Evolutionary conservation across 2,329 filamentous ascomycete species (phyloP).

Genomic region (Thielaviopsis populi): DNA sequence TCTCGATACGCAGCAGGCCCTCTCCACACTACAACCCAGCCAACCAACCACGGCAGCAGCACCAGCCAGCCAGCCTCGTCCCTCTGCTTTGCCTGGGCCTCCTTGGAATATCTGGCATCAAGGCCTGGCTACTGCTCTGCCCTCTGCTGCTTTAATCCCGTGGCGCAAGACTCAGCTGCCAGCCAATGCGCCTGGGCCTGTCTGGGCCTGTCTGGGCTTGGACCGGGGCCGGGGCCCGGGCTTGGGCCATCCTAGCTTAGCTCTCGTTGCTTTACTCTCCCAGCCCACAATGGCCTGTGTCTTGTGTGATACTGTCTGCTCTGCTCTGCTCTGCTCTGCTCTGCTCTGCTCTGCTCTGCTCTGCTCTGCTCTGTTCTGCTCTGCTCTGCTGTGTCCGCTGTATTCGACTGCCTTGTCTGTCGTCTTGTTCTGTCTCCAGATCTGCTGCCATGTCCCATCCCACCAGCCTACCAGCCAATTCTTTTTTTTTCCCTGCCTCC

Average conservation of each 20-base stretch:
- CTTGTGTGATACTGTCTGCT: background rate
- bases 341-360: background rate
- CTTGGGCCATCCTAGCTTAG: constrained; percentile 1
- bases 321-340: background rate
- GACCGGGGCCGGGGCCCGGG: background rate
- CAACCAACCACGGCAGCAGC: too few relatives aligned
- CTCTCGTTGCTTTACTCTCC: background rate
- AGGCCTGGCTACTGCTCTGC: too few relatives aligned
- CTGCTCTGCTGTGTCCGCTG: background rate
- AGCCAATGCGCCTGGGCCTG: constrained; percentile 4
- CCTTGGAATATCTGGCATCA: too few relatives aligned
- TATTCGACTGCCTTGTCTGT: background rate
- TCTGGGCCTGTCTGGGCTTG: background rate
- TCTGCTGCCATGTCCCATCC: background rate
- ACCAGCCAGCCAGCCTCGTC: background rate
- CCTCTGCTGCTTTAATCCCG: background rate
- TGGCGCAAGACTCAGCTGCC: constrained; percentile 4
- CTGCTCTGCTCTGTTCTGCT: background rate
- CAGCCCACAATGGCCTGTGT: background rate
- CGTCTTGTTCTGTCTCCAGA: background rate
- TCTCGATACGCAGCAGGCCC: background rate
- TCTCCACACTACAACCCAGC: background rate
- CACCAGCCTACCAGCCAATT: background rate
- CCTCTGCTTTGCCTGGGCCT: background rate
- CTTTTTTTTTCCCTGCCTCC: constrained; percentile 7